Evolutionary conservation across 2,329 filamentous ascomycete genomes (phyloP).

Genomic region (Exophiala spinifera): DNA sequence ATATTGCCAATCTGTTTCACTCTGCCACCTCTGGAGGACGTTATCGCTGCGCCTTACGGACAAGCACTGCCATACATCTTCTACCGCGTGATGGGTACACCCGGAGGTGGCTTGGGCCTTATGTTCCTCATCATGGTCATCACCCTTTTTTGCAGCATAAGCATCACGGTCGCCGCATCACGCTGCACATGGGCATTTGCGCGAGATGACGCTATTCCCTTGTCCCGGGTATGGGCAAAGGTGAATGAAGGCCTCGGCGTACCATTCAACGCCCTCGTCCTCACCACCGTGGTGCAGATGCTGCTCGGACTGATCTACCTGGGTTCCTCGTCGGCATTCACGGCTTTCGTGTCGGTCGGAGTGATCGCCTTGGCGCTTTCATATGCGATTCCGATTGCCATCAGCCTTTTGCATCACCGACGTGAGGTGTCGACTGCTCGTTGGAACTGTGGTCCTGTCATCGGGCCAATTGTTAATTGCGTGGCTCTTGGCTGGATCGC

Average conservation of each 20-base stretch:
- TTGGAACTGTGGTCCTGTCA: slow-evolving; percentile 46
- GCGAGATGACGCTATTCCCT: slow-evolving; percentile 68
- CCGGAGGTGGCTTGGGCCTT: slow-evolving; percentile 47
- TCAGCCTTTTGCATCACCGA: slow-evolving; percentile 49
- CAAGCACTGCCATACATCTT: slow-evolving; percentile 55
- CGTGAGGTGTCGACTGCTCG: slow-evolving; percentile 47
- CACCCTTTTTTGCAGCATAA: slow-evolving; percentile 54
- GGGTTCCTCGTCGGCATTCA: slow-evolving; percentile 48
- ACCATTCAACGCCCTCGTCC: slow-evolving; percentile 67
- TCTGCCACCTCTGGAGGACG: slow-evolving; percentile 46
- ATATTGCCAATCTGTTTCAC: slow-evolving; percentile 53
- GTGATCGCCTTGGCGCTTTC: slow-evolving; percentile 56
- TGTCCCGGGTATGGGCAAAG: slow-evolving; percentile 56
- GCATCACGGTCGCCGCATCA: slow-evolving; percentile 52
- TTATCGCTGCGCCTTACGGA: slow-evolving; percentile 44
- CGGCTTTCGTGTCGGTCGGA: slow-evolving; percentile 52
- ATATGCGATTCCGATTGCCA: slow-evolving; percentile 56
- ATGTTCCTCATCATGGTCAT: slow-evolving; percentile 51
- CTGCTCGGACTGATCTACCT: slow-evolving; percentile 51
- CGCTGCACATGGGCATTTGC: slow-evolving; percentile 65
- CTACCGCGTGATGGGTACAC: slow-evolving; percentile 48
- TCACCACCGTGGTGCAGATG: slow-evolving; percentile 55
- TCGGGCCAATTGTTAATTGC: slow-evolving; percentile 47
- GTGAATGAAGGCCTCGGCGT: slow-evolving; percentile 61
- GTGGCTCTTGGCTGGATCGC: slow-evolving; percentile 51